phyloP scores from a whole-genome alignment of 139 green algal species.

The Raphidocelis subcapitata region DNA sequence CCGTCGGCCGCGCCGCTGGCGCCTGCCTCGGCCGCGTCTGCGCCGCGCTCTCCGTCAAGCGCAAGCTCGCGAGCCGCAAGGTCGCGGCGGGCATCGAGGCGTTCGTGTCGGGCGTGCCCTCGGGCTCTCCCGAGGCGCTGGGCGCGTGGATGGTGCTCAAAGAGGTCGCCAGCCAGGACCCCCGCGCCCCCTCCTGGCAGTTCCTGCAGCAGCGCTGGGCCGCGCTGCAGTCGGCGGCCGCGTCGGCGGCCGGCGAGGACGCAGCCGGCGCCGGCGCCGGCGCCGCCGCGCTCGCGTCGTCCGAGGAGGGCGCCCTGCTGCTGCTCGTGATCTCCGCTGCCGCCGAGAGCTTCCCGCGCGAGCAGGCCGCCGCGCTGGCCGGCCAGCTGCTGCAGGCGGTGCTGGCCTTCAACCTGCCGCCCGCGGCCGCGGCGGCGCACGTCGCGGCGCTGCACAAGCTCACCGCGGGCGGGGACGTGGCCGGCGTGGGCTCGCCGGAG shows the following conservation, averaged over 20 bases:
- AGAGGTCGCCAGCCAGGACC: slow-evolving; percentile 56
- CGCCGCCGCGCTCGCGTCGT: not conserved
- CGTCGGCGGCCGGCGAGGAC: slow-evolving; percentile 1
- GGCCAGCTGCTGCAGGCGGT: slow-evolving; percentile 59
- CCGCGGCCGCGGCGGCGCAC: slow-evolving; percentile 54
- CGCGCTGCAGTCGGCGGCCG: slow-evolving; percentile 26
- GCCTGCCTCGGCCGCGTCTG: slow-evolving; percentile 42
- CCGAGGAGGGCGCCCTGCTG: slow-evolving; percentile 43
- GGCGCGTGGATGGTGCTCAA: slow-evolving; percentile 66
- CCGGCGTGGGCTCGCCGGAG: slow-evolving; percentile 5
- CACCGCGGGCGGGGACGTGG: not conserved
- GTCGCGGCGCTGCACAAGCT: slow-evolving; percentile 50
- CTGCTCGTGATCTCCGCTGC: slow-evolving; percentile 67
- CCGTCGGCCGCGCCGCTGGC: slow-evolving; percentile 28
- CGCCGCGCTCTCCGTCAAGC: slow-evolving; percentile 21
- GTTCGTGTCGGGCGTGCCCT: slow-evolving; percentile 25
- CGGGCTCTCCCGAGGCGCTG: slow-evolving; percentile 9
- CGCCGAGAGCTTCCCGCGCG: slow-evolving; percentile 53
- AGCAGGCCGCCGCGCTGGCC: slow-evolving; percentile 50
- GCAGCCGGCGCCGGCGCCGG: not conserved
- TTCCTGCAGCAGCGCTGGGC: slow-evolving; percentile 68
- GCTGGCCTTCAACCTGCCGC: slow-evolving; percentile 50
- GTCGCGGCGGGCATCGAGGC: slow-evolving; percentile 47
- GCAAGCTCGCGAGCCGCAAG: slow-evolving; percentile 26
- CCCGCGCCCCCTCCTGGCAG: slow-evolving; percentile 62